Evolutionary conservation across 805 yeast genomes (phyloP).

Genomic region (Suhomyces prunicola): DNA sequence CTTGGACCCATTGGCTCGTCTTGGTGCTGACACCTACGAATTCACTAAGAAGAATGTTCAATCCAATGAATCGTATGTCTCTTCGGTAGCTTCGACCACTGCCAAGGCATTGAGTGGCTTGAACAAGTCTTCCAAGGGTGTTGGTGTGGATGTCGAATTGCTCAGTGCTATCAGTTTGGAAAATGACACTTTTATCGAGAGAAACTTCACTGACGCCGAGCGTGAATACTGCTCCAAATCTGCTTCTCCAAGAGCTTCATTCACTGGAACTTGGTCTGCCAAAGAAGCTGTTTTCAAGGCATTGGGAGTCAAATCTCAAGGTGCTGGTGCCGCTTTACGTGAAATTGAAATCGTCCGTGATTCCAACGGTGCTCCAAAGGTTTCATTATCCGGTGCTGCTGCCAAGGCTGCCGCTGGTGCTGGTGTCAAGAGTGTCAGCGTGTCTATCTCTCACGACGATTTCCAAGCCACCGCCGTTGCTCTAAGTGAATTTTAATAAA

Average conservation of each 20-base stretch:
- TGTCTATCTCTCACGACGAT: slow-evolving; percentile 95
- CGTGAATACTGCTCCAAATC: slow-evolving; percentile 72
- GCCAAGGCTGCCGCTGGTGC: slow-evolving; percentile 64
- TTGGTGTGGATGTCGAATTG: slow-evolving; percentile 97
- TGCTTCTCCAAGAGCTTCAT: slow-evolving; percentile 81
- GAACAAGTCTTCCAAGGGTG: slow-evolving; percentile 61
- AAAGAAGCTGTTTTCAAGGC: slow-evolving; percentile 99
- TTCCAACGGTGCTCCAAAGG: slow-evolving; percentile 77
- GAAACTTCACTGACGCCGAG: slow-evolving; percentile 86
- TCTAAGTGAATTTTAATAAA: slow-evolving; percentile 50
- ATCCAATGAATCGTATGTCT: slow-evolving; percentile 40
- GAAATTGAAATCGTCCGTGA: slow-evolving; percentile 85
- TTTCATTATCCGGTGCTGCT: slow-evolving; percentile 74
- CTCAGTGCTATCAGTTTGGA: slow-evolving; percentile 75
- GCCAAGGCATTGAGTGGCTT: slow-evolving; percentile 58
- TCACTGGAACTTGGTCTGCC: slow-evolving; percentile 98
- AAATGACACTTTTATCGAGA: slow-evolving; percentile 86
- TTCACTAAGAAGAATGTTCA: slow-evolving; percentile 55
- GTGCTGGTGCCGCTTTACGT: slow-evolving; percentile 91
- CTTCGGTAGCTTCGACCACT: slow-evolving; percentile 52
- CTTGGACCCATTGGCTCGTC: slow-evolving; percentile 93
- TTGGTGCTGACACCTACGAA: slow-evolving; percentile 41
- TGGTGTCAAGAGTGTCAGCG: slow-evolving; percentile 70
- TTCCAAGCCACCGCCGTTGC: slow-evolving; percentile 98
- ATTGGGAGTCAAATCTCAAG: slow-evolving; percentile 80